Evolutionary conservation across 257 asterid genomes (phyloP).

Genomic region (Petunia axillaris): DNA sequence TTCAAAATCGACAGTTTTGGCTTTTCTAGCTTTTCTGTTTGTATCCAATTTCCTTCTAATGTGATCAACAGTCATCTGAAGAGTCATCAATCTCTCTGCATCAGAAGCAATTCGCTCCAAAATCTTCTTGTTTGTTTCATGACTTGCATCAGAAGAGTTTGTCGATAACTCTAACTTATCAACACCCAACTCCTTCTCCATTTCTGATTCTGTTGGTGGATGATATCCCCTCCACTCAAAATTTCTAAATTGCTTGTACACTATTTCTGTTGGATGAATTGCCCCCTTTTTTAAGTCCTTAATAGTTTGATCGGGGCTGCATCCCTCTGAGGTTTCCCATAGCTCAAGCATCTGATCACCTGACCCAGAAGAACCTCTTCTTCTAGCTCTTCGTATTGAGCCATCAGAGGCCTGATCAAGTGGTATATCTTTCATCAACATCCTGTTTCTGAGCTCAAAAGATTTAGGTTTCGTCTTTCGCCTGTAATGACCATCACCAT

Average conservation of each 20-base stretch:
- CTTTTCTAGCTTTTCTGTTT: constrained; percentile 51
- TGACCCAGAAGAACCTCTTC: constrained; percentile 37
- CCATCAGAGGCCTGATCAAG: constrained; percentile 70
- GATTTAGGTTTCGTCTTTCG: constrained; percentile 50
- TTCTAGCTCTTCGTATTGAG: constrained; percentile 35
- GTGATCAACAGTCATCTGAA: constrained; percentile 53
- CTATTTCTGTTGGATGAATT: constrained; percentile 42
- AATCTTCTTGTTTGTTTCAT: constrained; percentile 51
- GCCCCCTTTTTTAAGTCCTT: constrained; percentile 46
- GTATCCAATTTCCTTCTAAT: constrained; percentile 60
- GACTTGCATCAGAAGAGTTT: constrained; percentile 40
- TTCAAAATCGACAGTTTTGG: constrained; percentile 53
- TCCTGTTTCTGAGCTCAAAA: constrained; percentile 43
- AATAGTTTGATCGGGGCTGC: constrained; percentile 38
- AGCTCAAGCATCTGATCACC: constrained; percentile 85
- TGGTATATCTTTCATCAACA: constrained; percentile 81
- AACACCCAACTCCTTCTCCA: constrained; percentile 70
- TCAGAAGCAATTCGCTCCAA: constrained; percentile 69
- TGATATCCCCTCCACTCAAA: constrained; percentile 45
- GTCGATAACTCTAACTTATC: constrained; percentile 63
- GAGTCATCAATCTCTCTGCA: constrained; percentile 58
- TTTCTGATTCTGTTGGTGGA: constrained; percentile 65
- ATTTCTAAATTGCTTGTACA: constrained; percentile 43
- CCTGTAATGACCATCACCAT: constrained; percentile 43
- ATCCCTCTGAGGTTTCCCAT: constrained; percentile 66